Evolutionary conservation across 2,329 filamentous ascomycete species (phyloP).

Genomic region (Aspergillus proliferans): DNA sequence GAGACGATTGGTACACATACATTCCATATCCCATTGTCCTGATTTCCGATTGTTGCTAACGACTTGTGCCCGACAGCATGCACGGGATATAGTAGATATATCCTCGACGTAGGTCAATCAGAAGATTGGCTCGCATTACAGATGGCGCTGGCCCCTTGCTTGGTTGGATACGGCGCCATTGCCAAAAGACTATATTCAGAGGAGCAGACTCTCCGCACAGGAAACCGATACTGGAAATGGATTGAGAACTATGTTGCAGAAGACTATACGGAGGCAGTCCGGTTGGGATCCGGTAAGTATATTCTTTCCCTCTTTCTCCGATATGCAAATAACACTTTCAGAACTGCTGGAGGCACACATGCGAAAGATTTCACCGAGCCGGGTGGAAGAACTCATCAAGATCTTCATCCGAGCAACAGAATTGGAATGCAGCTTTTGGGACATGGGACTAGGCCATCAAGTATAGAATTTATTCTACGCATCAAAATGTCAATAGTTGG

Average conservation of each 20-base stretch:
- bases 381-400: constrained; percentile 73
- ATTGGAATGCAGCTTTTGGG: constrained; percentile 71
- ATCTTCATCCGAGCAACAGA: constrained; percentile 84
- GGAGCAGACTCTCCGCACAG: constrained; percentile 53
- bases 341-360: constrained; percentile 71
- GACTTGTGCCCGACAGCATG: constrained; percentile 48
- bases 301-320: background rate
- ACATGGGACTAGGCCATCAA: constrained; percentile 51
- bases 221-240: constrained; percentile 81
- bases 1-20: constrained; percentile 60
- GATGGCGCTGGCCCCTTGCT: constrained; percentile 74
- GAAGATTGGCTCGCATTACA: constrained; percentile 86
- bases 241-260: constrained; percentile 81
- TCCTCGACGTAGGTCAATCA: constrained; percentile 80
- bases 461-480: background rate
- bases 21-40: background rate
- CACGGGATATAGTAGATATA: constrained; percentile 76
- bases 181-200: constrained; percentile 64
- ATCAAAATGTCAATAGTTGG: background rate
- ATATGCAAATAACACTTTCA: constrained; percentile 24
- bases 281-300: constrained; percentile 59
- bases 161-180: constrained; percentile 81
- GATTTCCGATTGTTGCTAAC: background rate
- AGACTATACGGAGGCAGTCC: constrained; percentile 69
- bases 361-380: constrained; percentile 61